Evolutionary conservation across 495 filamentous ascomycete species (phyloP), one percentile per base, ranked within the genome.

Genomic region (Penicillium silybi): DNA sequence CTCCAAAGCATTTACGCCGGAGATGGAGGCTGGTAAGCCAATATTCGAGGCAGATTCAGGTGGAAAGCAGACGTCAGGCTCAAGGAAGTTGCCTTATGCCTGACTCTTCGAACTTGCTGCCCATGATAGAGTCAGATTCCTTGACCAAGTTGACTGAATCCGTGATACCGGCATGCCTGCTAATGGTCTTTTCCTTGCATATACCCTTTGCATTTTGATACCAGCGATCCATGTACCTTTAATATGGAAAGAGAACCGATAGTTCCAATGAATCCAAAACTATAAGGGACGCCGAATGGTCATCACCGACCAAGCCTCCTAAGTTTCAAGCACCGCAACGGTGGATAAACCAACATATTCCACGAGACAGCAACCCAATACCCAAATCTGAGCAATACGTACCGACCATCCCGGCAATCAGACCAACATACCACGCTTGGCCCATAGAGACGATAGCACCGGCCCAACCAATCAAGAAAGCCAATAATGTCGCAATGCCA

Each of bases 401-500:
- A 5, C 73, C 69, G 9, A 77, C 64, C 52, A 70, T 49, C 22
- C 53, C 57, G 13, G 81, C 83, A 54, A 87, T 61, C 0, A 79
- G 81, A 0, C 84, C 84, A 34, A 74, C 65, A 56, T 75, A 86
- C 69, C 76, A 86, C 10, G 71, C 63, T 67, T 86, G 79, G 43
- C 74, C 70, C 83, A 86, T 86, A 25, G 78, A 80, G 10, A 87
- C 58, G 25, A 86, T 73, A 0, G 81, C 80, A 0, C 84, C 84
- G 2, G 68, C 71, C 83, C 83, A 85, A 0, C 83, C 84, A n/a
- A 85, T 50, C 16, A 82, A 47, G 56, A 85, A 86, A 8, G 81
- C 72, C 0, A 62, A 54, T 35, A 83, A 51, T 5, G 84, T 84
- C 2, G 84, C 83, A 27, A 79, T 55, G 0, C 84, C 84, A 20